These are phyloP conservation scores for Cyberlindnera veronae DNA, from an alignment of 805 yeast genomes.

Conservation along the genomic window DNA sequence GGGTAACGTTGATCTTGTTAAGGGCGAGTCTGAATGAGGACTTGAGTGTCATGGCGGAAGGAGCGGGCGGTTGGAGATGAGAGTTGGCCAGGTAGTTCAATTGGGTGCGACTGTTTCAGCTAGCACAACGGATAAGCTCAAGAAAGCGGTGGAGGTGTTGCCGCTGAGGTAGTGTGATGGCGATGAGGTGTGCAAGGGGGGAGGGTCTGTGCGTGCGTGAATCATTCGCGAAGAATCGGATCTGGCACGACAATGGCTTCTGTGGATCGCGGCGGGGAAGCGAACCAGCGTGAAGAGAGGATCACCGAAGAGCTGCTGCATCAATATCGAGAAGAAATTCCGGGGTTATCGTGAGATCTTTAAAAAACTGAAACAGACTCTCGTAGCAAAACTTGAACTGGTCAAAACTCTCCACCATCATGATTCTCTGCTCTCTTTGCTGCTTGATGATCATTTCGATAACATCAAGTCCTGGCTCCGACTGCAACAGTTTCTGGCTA, in stretches of 20 bases:
- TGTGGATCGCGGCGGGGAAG: too few species aligned
- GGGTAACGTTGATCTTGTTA: constrained; percentile 18
- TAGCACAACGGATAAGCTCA: neutral
- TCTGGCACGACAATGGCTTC: too few species aligned
- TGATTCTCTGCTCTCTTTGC: constrained; percentile 43
- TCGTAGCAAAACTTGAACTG: constrained; percentile 47
- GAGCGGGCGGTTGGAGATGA: constrained; percentile 2
- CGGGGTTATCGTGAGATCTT: constrained; percentile 4
- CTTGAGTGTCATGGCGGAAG: constrained; percentile 15
- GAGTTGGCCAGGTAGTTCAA: neutral
- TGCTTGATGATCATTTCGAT: constrained; percentile 37
- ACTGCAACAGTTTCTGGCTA: neutral
- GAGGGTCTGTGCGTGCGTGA: too few species aligned
- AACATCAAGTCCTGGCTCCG: constrained; percentile 29
- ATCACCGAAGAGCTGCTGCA: too few species aligned
- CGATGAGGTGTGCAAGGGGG: too few species aligned
- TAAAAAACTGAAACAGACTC: constrained; percentile 16
- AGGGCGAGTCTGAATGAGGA: constrained; percentile 18
- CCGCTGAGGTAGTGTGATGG: neutral
- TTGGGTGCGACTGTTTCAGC: neutral
- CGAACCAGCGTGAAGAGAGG: too few species aligned
- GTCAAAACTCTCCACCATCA: constrained; percentile 47
- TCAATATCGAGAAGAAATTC: constrained; percentile 6
- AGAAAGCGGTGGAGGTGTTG: neutral
- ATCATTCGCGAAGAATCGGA: neutral